Base-by-base conservation (phyloP, 768 basidiomycete species). In the Exidia glandulosa region DNA sequence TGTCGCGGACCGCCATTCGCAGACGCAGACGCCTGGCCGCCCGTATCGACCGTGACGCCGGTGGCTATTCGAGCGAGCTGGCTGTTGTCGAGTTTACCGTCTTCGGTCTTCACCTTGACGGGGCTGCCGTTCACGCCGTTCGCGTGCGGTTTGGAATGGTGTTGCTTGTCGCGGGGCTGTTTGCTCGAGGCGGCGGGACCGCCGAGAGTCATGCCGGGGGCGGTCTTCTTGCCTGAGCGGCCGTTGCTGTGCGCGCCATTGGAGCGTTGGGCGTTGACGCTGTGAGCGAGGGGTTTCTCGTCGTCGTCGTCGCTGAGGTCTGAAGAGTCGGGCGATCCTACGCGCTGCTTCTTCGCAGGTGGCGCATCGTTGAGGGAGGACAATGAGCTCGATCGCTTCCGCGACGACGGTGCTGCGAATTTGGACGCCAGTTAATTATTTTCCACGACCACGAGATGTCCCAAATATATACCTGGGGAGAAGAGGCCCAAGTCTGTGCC, bases 61-160 rank as follows among this genome's bases (percentile, higher is more conserved):
- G 87, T 88, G 16, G 86, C 86, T 58, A 94, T 77, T 41, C 90
- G 81, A 54, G 81, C 83, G 19, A 92, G 72, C 68, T 91, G 88
- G 32, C 79, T 77, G 66, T 88, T 88, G 56, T 90, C 86, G 79
- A 91, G 81, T 69, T 82, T 85, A 55, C 88, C 90, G 69, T 92
- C 90, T 47, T 72, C 69, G 31, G 41, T 33, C 58, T 57, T 50
- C 23, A 60, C 41, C 58, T 56, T 61, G 33, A 62, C 33, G 10
- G n/a, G n/a, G n/a, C n/a, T 19, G 29, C 29, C 54, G 2, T 86
- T 69, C 67, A 47, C 75, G 74, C 69, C 76, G 70, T 29, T 73
- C 72, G 12, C 69, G 70, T 14, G 75, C 34, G 71, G 67, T 13
- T 75, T 71, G 55, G 74, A 77, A 34, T 32, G 13, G 36, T 10